Base-by-base conservation (phyloP, 2,329 filamentous ascomycete species). In the Paecilomyces niveus region DNA sequence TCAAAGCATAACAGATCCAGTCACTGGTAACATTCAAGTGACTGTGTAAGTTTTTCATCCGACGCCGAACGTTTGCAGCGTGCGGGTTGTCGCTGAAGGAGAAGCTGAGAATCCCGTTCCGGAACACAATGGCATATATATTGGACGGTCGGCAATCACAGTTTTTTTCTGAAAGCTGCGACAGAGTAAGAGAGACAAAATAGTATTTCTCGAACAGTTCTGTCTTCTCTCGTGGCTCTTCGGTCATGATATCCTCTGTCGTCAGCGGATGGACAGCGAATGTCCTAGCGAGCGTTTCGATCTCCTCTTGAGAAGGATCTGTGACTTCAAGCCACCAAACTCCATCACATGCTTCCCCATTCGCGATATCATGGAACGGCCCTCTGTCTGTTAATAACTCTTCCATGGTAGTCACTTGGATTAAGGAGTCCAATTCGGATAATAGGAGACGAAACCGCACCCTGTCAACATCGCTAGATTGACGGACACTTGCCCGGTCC, bases 281-380 rank as follows among this genome's bases (percentile, higher is more conserved):
- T 6, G 92, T 90, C 69, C 91, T 91, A 79, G 90, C 94, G 61
- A 97, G 87, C 18, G 85, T 86, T 54, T 88, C 85, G n/a, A 96
- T 86, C 70, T 97, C 93, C 59, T 93, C 90, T 66, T 90, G 88
- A 1, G 88, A 90, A 1, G 92, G 90, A 62, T 89, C 89, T 69
- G 92, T 89, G 72, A 96, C 87, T 68, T 97, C 94, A 54, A 97
- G 82, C 93, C 93, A 97, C 92, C 92, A 97, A n/a, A 95, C 89
- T 62, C 92, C 92, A 65, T 89, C 79, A 50, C 83, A 78, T 9
- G 78, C 76, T 26, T 80, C 81, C 22, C 39, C 39, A 18, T 45
- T 45, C 7, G 39, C 39, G 39, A 45, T 45, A 45, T 45, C 39
- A 45, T 45, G 39, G n/a, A 45, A 45, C 4, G 39, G 39, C 18